These are phyloP conservation scores for Spathaspora boniae DNA, from an alignment of 805 yeast species.

Conservation along the genomic window DNA sequence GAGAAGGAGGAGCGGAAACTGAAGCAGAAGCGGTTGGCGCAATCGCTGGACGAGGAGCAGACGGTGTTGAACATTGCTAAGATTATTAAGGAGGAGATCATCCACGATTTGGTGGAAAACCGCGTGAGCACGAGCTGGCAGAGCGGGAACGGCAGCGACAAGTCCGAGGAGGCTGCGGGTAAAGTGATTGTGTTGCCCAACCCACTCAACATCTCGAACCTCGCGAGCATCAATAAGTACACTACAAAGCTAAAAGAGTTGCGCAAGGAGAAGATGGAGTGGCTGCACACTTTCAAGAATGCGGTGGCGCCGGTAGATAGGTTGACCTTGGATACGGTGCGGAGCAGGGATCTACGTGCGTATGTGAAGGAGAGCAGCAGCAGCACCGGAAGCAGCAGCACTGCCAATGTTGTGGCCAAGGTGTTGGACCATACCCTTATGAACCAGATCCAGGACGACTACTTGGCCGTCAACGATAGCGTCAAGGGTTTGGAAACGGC, in stretches of 20 bases:
- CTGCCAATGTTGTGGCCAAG: slow-evolving; percentile 16
- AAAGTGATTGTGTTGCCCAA: slow-evolving; percentile 48
- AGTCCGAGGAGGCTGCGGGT: slow-evolving; percentile 18
- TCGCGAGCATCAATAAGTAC: slow-evolving; percentile 44
- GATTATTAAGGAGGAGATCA: slow-evolving; percentile 60
- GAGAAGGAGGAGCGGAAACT: slow-evolving; percentile 23
- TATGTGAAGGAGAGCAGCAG: background rate
- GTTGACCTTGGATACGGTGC: slow-evolving; percentile 8
- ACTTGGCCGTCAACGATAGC: slow-evolving; percentile 11
- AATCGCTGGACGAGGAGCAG: slow-evolving; percentile 31
- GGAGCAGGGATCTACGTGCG: slow-evolving; percentile 4
- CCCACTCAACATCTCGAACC: slow-evolving; percentile 54
- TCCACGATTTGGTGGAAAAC: slow-evolving; percentile 58
- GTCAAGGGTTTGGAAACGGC: slow-evolving; percentile 21
- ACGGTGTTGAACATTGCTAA: slow-evolving; percentile 53
- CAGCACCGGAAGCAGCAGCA: slow-evolving; percentile 14
- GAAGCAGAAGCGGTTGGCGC: slow-evolving; percentile 10
- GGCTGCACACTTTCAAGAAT: slow-evolving; percentile 36
- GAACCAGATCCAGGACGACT: slow-evolving; percentile 10
- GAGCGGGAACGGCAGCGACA: slow-evolving; percentile 29
- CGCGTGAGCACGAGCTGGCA: slow-evolving; percentile 69
- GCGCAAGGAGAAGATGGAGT: slow-evolving; percentile 43
- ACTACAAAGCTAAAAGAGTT: slow-evolving; percentile 42
- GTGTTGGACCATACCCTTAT: slow-evolving; percentile 15
- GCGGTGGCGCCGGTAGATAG: slow-evolving; percentile 15